Conservation (phyloP, 2,329 filamentous ascomycete species). For the Cytospora paraplurivora region DNA sequence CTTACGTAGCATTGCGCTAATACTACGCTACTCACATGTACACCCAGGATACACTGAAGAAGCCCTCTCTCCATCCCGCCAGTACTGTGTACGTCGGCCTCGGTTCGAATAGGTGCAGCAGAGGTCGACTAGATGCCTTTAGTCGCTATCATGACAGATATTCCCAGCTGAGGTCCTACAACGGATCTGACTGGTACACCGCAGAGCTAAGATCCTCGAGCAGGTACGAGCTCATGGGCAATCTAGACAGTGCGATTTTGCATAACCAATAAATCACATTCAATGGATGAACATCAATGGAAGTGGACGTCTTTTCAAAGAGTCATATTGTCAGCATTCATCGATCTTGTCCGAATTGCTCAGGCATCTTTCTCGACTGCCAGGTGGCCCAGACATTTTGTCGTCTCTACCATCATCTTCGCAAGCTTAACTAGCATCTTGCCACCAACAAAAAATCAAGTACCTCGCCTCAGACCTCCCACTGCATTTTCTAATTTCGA, state of each 20-base stretch:
- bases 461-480: background rate
- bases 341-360: constrained; percentile 9
- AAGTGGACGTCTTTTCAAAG: background rate
- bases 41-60: background rate
- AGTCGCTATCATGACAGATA: too few species aligned
- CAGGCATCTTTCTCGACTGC: constrained; percentile 1
- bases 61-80: too few species aligned
- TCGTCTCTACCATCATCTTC: background rate
- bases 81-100: too few species aligned
- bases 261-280: background rate
- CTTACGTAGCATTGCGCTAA: background rate
- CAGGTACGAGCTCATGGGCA: background rate
- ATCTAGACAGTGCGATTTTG: background rate
- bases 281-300: background rate
- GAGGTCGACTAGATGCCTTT: too few species aligned
- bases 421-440: constrained; percentile 5
- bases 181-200: too few species aligned
- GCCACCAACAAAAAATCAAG: background rate
- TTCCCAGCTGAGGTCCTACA: too few species aligned
- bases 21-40: background rate
- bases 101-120: too few species aligned
- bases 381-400: background rate
- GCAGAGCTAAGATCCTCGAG: too few species aligned
- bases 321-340: constrained; percentile 12
- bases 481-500: background rate